Base-by-base conservation (phyloP, 345 rosid species). In the Camelina laxa region DNA sequence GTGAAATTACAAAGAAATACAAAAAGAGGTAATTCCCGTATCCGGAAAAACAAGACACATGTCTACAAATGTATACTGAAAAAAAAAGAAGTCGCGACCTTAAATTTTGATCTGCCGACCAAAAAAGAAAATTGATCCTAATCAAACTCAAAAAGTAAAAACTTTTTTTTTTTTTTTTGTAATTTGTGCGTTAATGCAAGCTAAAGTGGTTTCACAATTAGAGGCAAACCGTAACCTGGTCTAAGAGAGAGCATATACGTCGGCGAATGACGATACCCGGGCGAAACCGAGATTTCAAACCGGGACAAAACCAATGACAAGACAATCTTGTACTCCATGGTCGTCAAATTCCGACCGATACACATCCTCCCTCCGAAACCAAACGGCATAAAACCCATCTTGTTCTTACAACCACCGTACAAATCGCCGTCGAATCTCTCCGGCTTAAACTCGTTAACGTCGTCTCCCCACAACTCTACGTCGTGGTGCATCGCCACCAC, bases 361-460 rank as follows among this genome's bases (percentile, higher is more conserved):
- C 98, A 93, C 98, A 89, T 91, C 51, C 98, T 89, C 19, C 98
- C 97, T 54, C 98, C 98, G 11, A 93, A 93, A 30, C 98, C 98
- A 65, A 93, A 93, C 0, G 98, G 98, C 86, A 93, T 73, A 61
- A 79, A 93, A 7, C 97, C 98, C 98, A 93, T 93, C 78, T 86
- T 91, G 75, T 82, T 88, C 31, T 80, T 88, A 85, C 97, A 94
- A 6, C 98, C 90, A 0, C 98, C 98, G 48, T 85, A 72, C 6
- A 86, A 36, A 70, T 84, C 85, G 2, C 88, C 85, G 50, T 55
- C 60, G 51, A 94, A 94, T 75, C 98, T 89, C 77, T 94, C 95
- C 9, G 98, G 98, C n/a, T 48, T 85, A 62, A 94, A 94, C 80
- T 85, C 87, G 55, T 80, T 35, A 12, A 86, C 96, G 31, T 88